A percentile compares a stretch with the other conserved stretches of the same genome.
These are phyloP conservation scores for Blepharisma stoltei DNA, from an alignment of 73 alveolate genomes.

Conservation along the genomic window DNA sequence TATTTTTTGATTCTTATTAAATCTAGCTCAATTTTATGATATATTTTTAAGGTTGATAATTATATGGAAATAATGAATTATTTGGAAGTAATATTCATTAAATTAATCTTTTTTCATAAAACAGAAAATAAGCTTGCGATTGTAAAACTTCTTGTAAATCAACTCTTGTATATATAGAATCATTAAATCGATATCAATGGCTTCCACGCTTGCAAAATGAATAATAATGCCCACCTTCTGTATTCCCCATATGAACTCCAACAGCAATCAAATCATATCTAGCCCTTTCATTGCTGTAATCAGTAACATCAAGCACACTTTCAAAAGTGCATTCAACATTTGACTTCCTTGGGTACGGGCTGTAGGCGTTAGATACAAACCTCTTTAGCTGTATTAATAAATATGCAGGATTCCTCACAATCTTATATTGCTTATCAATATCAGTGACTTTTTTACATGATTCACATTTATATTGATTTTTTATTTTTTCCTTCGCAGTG, in stretches of 20 bases:
- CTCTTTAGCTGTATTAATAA: slow-evolving; percentile 2
- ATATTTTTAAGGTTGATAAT: too few species aligned
- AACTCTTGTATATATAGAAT: background rate
- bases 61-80: too few species aligned
- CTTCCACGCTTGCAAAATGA: background rate
- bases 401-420: background rate
- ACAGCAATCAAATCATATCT: background rate
- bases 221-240: background rate
- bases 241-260: slow-evolving; percentile 3
- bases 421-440: background rate
- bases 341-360: background rate
- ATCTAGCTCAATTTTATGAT: too few species aligned
- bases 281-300: background rate
- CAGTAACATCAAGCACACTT: background rate
- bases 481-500: slow-evolving; percentile 3
- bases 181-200: background rate
- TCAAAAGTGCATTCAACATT: background rate
- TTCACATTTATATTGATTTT: background rate
- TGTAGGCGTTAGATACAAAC: background rate
- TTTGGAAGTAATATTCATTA: too few species aligned
- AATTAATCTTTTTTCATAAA: background rate
- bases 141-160: background rate
- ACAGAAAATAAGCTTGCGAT: background rate
- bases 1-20: too few species aligned
- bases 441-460: background rate